Percentiles rank a stretch among this genome's conserved stretches.
These are phyloP conservation scores for Maudiozyma humilis DNA, from an alignment of 1,139 yeast genomes.

Conservation along the genomic window DNA sequence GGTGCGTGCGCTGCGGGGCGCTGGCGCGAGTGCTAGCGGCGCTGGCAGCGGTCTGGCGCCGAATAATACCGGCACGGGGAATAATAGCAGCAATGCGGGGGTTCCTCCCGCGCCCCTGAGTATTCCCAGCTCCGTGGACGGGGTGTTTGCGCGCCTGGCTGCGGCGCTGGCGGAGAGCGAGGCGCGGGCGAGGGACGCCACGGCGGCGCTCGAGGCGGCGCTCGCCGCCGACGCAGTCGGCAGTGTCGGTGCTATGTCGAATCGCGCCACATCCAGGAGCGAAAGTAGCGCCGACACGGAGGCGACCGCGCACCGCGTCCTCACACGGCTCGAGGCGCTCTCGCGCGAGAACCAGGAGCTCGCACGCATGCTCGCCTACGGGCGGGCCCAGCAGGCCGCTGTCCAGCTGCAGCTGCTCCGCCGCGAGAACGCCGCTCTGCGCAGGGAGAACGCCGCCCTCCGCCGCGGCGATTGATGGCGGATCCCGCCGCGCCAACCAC, in stretches of 20 bases:
- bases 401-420: slow-evolving; percentile 59
- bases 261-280: slow-evolving; percentile 35
- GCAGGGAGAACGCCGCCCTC: neutral
- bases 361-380: slow-evolving; percentile 61
- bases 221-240: slow-evolving; percentile 37
- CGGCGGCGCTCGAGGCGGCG: slow-evolving; percentile 54
- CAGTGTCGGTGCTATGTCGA: neutral
- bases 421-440: slow-evolving; percentile 40
- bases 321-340: slow-evolving; percentile 53
- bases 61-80: neutral
- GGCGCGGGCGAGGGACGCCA: slow-evolving; percentile 51
- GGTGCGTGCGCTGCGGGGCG: slow-evolving; percentile 28
- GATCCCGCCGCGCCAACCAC: too few species aligned
- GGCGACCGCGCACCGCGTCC: slow-evolving; percentile 68
- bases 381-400: slow-evolving; percentile 62
- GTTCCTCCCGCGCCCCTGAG: slow-evolving; percentile 4
- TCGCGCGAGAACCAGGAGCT: slow-evolving; percentile 66
- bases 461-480: neutral
- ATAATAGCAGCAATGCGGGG: neutral
- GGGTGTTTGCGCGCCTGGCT: slow-evolving; percentile 36
- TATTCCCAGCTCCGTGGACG: slow-evolving; percentile 20
- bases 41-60: neutral
- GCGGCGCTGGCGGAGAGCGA: slow-evolving; percentile 39
- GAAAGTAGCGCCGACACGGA: slow-evolving; percentile 65
- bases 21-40: slow-evolving; percentile 12